These are phyloP conservation scores for Alternaria brassicicola DNA, from an alignment of 2,329 filamentous ascomycete species.

Conservation along the genomic window DNA sequence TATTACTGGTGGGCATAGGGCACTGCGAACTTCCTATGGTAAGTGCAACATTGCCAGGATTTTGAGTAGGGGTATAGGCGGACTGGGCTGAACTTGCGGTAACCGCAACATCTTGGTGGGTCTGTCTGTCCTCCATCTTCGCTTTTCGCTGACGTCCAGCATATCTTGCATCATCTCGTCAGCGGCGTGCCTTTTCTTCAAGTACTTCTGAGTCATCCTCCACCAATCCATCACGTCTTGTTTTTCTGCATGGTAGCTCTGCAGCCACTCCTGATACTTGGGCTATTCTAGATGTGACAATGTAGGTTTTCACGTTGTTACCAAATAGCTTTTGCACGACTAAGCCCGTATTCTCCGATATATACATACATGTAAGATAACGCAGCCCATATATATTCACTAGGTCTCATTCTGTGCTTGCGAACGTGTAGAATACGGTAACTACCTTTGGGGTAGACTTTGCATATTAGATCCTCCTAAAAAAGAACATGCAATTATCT, in stretches of 20 bases:
- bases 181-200: constrained; percentile 12
- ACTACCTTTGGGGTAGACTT: too few species aligned
- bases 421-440: too few species aligned
- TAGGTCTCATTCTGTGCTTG: too few species aligned
- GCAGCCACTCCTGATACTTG: constrained; percentile 29
- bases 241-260: constrained; percentile 21
- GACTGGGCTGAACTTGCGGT: not conserved
- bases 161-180: constrained; percentile 31
- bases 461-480: not conserved
- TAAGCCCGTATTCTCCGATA: not conserved
- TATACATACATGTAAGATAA: not conserved
- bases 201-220: constrained; percentile 16
- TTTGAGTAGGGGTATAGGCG: not conserved
- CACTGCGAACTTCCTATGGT: not conserved
- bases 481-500: not conserved
- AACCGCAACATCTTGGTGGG: not conserved
- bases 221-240: constrained; percentile 22
- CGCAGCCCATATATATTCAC: too few species aligned
- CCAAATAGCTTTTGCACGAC: constrained; percentile 17
- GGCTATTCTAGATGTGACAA: constrained; percentile 21
- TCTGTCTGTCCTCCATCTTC: not conserved
- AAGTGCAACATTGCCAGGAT: not conserved
- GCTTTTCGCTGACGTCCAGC: not conserved
- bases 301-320: constrained; percentile 16
- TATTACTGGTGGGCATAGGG: not conserved